A percentile compares a stretch with the other conserved stretches of the same genome.
These are phyloP conservation scores for Yarrowia sp. DNA, from an alignment of 805 yeast genomes.

Conservation along the genomic window DNA sequence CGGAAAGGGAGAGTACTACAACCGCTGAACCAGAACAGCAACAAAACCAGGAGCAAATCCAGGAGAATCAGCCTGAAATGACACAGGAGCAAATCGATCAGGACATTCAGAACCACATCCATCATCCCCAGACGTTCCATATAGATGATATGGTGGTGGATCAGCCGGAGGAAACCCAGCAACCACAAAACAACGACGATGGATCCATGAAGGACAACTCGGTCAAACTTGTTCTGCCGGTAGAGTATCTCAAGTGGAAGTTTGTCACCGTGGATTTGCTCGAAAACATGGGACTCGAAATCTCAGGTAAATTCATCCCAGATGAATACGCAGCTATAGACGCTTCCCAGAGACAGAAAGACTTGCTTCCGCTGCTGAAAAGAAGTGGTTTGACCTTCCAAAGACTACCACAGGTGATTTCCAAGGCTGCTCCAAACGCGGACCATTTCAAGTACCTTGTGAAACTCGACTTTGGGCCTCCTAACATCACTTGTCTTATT, in stretches of 20 bases:
- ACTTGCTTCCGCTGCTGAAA: constrained; percentile 11
- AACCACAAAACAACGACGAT: too few relatives aligned
- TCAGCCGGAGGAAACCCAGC: not conserved
- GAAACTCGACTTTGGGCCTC: constrained; percentile 6
- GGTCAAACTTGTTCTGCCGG: not conserved
- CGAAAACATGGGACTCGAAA: not conserved
- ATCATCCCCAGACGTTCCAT: constrained; percentile 21
- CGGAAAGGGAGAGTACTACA: not conserved
- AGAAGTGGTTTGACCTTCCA: constrained; percentile 8
- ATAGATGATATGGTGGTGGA: constrained; percentile 28
- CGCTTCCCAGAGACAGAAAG: constrained; percentile 1
- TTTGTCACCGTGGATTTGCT: constrained; percentile 15
- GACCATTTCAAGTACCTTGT: constrained; percentile 11
- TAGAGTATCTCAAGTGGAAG: constrained; percentile 10
- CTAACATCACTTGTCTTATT: constrained; percentile 3
- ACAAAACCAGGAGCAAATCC: too few relatives aligned
- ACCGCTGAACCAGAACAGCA: not conserved
- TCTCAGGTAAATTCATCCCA: not conserved
- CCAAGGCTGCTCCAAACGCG: not conserved
- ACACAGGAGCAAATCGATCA: constrained; percentile 1
- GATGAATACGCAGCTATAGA: not conserved
- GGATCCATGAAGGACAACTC: too few relatives aligned
- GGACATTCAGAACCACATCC: constrained; percentile 15
- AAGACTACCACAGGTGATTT: not conserved
- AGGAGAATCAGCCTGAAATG: not conserved